These are phyloP conservation scores for Astrothelium subdiscretum DNA, from an alignment of 495 filamentous ascomycete species.

Conservation along the genomic window DNA sequence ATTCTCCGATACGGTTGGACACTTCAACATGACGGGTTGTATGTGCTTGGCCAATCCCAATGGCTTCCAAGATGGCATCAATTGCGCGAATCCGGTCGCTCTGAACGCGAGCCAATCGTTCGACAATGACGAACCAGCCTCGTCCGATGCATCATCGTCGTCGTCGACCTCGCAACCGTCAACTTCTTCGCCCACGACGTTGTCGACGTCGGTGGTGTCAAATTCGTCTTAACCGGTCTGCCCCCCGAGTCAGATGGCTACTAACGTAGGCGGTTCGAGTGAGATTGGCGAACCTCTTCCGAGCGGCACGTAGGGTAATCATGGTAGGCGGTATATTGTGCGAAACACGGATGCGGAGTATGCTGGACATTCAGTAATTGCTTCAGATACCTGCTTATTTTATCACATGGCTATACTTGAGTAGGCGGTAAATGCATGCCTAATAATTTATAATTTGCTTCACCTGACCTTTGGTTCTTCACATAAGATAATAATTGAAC, in stretches of 20 bases:
- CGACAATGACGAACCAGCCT: neutral
- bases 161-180: neutral
- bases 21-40: neutral
- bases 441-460: too few relatives aligned
- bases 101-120: neutral
- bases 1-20: neutral
- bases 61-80: neutral
- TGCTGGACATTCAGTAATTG: too few relatives aligned
- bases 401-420: too few relatives aligned
- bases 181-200: neutral
- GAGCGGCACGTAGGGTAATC: too few relatives aligned
- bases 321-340: too few relatives aligned
- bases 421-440: too few relatives aligned
- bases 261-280: too few relatives aligned
- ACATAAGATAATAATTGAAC: too few relatives aligned
- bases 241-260: neutral
- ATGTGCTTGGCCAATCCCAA: neutral
- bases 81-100: neutral
- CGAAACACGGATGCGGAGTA: too few relatives aligned
- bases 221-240: neutral
- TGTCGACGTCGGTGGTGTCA: neutral
- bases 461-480: too few relatives aligned
- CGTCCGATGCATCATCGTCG: neutral
- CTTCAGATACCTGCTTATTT: too few relatives aligned
- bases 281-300: too few relatives aligned